Evolutionary conservation across 371 early-diverging fungal species (phyloP).

Genomic region (Apophysomyces sp.): DNA sequence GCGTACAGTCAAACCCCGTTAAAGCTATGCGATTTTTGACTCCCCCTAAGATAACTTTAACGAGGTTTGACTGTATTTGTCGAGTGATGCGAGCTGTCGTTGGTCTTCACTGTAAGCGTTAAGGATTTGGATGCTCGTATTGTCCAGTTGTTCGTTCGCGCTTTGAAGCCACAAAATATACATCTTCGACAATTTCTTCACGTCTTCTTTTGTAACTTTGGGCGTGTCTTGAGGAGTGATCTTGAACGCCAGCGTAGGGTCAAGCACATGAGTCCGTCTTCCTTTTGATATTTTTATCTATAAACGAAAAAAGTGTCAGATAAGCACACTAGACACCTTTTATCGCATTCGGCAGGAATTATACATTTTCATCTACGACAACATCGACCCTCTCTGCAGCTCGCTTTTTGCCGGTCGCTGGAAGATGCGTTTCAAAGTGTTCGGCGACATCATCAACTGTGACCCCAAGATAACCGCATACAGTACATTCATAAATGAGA

Average conservation of each 20-base stretch:
- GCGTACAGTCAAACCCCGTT: no score
- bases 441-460: no score
- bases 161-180: slow-evolving; percentile 3
- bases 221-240: not conserved
- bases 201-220: slow-evolving; percentile 3
- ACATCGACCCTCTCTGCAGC: no score
- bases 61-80: no score
- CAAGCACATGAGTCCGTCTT: slow-evolving; percentile 1
- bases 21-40: no score
- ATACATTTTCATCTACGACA: no score
- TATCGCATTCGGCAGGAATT: not conserved
- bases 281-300: slow-evolving; percentile 7
- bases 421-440: no score
- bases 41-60: no score
- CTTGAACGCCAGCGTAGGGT: not conserved
- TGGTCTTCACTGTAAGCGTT: slow-evolving; percentile 2
- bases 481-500: slow-evolving; percentile 1
- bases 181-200: slow-evolving; percentile 3
- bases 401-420: no score
- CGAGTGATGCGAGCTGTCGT: not conserved
- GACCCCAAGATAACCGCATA: slow-evolving; percentile 3
- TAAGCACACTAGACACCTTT: not conserved
- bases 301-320: slow-evolving; percentile 2
- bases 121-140: slow-evolving; percentile 4
- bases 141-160: not conserved